Base-by-base conservation (phyloP, 495 filamentous ascomycete species). In the Echria macrotheca region DNA sequence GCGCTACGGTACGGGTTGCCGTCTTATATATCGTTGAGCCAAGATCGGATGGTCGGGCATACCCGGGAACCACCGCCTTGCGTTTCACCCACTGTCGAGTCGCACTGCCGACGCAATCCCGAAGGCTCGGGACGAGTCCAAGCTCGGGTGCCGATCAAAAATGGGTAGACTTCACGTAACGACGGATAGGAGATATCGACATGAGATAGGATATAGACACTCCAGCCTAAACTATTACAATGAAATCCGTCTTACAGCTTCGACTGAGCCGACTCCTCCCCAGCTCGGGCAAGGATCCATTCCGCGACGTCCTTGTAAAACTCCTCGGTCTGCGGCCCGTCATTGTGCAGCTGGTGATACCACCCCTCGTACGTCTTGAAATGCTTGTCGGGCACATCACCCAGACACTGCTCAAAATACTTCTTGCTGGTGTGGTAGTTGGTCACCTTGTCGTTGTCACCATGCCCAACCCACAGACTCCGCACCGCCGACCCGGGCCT, bases 271-370 rank as follows among this genome's bases (percentile, higher is more conserved):
- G 6, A 36, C 25, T 36, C 44, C 17, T 21, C 43, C 48, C 40
- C 55, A 8, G 44, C 36, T 49, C 81, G 67, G 41, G 67, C 72
- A 47, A 91, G 61, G 46, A 95, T 82, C 86, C 87, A 95, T 39
- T 81, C 75, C 6, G 74, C 77, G 5, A 94, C 76, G 65, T 95
- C 87, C 44, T 76, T 74, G 25, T 76, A 77, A 58, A 85, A 93
- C 39, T 69, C 70, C 42, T 75, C 68, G 53, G 73, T 86, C 66
- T 23, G 74, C 63, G 48, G 81, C 71, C 63, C 63, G 50, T 95
- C 90, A 2, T 75, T 75, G 68, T 93, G 87, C 56, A 95, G 52
- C 67, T 81, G 80, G 67, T 95, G 90, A 62, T 75, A 87, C 69
- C 76, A 87, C 5, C 86, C 90, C 38, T 87, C 82, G 59, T 91